Percentiles rank a stretch among this genome's conserved stretches.
Evolutionary conservation across 2,329 filamentous ascomycete genomes (phyloP).

Genomic region (Fusarium tuaranense): DNA sequence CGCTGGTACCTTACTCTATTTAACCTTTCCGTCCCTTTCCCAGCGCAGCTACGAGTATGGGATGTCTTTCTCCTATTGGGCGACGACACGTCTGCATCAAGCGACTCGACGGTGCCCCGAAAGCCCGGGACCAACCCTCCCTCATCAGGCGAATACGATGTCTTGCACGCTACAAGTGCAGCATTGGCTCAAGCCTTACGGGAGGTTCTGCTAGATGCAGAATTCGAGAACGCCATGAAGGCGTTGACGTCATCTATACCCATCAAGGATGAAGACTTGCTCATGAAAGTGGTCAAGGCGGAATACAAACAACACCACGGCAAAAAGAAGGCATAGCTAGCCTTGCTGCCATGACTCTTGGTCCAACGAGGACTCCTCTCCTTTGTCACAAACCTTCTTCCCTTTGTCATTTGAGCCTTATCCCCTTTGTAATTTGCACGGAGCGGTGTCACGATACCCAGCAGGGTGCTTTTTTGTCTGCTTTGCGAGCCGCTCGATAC

Average conservation of each 20-base stretch:
- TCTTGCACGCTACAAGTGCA: slow-evolving; percentile 89
- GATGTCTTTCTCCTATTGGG: slow-evolving; percentile 97
- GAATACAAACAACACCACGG: slow-evolving; percentile 80
- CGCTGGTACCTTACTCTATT: slow-evolving; percentile 98
- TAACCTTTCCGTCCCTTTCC: slow-evolving; percentile 95
- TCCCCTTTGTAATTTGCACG: slow-evolving; percentile 36
- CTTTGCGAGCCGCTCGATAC: slow-evolving; percentile 42
- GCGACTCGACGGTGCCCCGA: slow-evolving; percentile 23
- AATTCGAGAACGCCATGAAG: slow-evolving; percentile 99
- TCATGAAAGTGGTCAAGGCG: slow-evolving; percentile 89
- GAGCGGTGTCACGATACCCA: slow-evolving; percentile 40
- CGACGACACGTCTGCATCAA: slow-evolving; percentile 23
- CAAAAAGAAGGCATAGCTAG: slow-evolving; percentile 56
- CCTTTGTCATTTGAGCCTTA: slow-evolving; percentile 21
- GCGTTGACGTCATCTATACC: slow-evolving; percentile 93
- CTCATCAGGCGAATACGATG: slow-evolving; percentile 72
- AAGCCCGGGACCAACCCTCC: slow-evolving; percentile 35
- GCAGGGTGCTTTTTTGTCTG: slow-evolving; percentile 33
- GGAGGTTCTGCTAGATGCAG: slow-evolving; percentile 88
- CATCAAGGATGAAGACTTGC: slow-evolving; percentile 90
- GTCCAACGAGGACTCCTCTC: slow-evolving; percentile 34
- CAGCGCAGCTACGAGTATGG: slow-evolving; percentile 95
- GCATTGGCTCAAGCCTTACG: slow-evolving; percentile 91
- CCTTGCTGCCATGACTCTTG: slow-evolving; percentile 42
- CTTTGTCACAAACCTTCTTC: slow-evolving; percentile 19